Evolutionary conservation across 352 stramenopile genomes (phyloP), one percentile per base, ranked within the genome.

Genomic region (Pythium graminicola): DNA sequence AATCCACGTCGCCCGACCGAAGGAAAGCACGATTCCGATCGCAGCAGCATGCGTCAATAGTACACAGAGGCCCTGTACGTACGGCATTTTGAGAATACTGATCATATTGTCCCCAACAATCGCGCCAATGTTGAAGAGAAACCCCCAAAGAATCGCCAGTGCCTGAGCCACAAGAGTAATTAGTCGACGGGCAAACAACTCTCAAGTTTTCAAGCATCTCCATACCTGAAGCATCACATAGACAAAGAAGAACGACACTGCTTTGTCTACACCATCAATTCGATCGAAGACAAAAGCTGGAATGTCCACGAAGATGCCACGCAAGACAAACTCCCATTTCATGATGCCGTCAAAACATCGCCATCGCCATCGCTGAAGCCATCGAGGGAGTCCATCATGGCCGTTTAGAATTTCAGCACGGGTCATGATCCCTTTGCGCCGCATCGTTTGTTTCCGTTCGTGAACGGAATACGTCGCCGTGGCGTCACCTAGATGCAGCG

Each of bases 21-120:
- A 89, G 23, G 81, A 85, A 29, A 94, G 54, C 45, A 92, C 70
- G 36, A 94, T 91, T 26, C 75, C 75, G 66, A 94, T 94, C 8
- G 90, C 83, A 1, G 81, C 87, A 23, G 73, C 78, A 57, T 92
- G 86, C n/a, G 88, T 75, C 10, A 89, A 61, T 1, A 94, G 62
- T 33, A 92, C 79, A 44, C 80, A 94, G 4, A 83, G 62, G 1
- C 76, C 81, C 61, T 91, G 81, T 4, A 70, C 27, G 36, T 84
- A 81, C 9, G 79, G 75, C 83, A 94, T 94, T 5, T 68, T 86
- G 26, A 91, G 62, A 54, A 92, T 88, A n/a, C 62, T 82, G 63
- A 80, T 91, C 69, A 90, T 86, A 53, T 90, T 91, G 63, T 90
- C 81, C 20, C 81, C 81, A 36, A 94, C 43, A n/a, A 94, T 84